Base-by-base conservation (phyloP, 2,329 filamentous ascomycete species). In the Penicillium glabrum region DNA sequence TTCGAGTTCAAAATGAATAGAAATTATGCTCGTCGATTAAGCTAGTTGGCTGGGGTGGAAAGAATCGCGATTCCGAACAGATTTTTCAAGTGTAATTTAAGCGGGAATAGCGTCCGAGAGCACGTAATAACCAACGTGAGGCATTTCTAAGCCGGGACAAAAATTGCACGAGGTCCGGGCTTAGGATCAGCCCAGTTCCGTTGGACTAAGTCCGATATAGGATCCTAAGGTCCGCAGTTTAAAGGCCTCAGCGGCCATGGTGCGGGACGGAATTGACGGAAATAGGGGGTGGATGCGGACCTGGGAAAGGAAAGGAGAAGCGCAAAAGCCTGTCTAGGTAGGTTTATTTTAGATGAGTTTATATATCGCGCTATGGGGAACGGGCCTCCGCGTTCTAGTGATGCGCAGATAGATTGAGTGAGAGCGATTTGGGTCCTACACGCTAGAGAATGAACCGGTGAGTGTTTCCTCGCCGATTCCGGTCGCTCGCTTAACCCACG, bases 381-480 rank as follows among this genome's bases (percentile, higher is more conserved):
- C 49, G 47, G 57, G 59, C 60, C 57, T 55, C 52, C 52, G 46
- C 51, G 52, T 46, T 8, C 39, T 35, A 41, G 35, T 45, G 31
- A 53, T 45, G 43, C 49, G 53, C 53, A 58, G 46, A 54, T 60
- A 59, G 46, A 66, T 61, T 72, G 71, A 64, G 71, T 73, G 70
- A 55, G 56, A 61, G 70, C 71, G 69, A 70, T 62, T 71, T 64
- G 63, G 69, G 68, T 63, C 53, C 51, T 71, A 67, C 61, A 69
- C 69, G 67, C 69, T 67, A 69, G 67, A 69, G 64, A 73, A 72
- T 70, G 66, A 71, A 61, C 67, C 69, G 68, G 69, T 56, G 39
- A 46, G 51, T 53, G 51, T 19, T 23, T 21, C n/a, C 31, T 29
- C 44, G 31, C 39, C 39, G 39, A 41, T 41, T 41, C 39, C 39